Evolutionary conservation across 352 stramenopile genomes (phyloP).

Genomic region (Phytophthora pseudosyringae): DNA sequence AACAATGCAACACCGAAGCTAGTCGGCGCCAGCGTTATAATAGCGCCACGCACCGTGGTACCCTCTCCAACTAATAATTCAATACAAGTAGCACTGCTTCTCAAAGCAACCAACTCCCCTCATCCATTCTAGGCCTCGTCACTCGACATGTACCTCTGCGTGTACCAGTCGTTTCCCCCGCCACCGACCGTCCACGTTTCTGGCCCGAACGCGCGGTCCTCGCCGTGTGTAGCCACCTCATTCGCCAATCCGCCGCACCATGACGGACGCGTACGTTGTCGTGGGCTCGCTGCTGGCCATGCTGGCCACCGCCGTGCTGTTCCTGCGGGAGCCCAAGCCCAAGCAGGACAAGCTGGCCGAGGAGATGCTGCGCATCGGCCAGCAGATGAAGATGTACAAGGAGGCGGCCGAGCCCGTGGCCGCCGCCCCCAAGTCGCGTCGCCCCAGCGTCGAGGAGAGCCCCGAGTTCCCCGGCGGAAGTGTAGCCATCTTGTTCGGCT

Average conservation of each 20-base stretch:
- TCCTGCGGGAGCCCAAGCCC: slow-evolving; percentile 58
- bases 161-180: not conserved
- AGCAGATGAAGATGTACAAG: slow-evolving; percentile 89
- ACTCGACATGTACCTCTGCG: not conserved
- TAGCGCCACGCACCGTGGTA: no score
- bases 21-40: no score
- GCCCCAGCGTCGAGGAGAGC: slow-evolving; percentile 42
- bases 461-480: slow-evolving; percentile 62
- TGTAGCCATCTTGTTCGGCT: slow-evolving; percentile 96
- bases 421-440: not conserved
- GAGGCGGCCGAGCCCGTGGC: slow-evolving; percentile 39
- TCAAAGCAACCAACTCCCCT: not conserved
- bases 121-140: not conserved
- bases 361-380: slow-evolving; percentile 72
- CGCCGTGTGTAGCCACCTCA: slow-evolving; percentile 12
- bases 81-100: not conserved
- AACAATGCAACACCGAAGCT: slow-evolving; percentile 6
- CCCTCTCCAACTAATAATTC: no score
- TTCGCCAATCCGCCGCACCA: slow-evolving; percentile 27
- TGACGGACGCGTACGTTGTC: slow-evolving; percentile 68
- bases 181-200: slow-evolving; percentile 12
- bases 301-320: slow-evolving; percentile 67
- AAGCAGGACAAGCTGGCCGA: slow-evolving; percentile 70
- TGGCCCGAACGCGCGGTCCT: slow-evolving; percentile 13
- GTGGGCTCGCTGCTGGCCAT: slow-evolving; percentile 73